Percentiles rank a stretch among this genome's conserved stretches.
Evolutionary conservation across 352 stramenopile species (phyloP).

Genomic region (Phytophthora cactorum): DNA sequence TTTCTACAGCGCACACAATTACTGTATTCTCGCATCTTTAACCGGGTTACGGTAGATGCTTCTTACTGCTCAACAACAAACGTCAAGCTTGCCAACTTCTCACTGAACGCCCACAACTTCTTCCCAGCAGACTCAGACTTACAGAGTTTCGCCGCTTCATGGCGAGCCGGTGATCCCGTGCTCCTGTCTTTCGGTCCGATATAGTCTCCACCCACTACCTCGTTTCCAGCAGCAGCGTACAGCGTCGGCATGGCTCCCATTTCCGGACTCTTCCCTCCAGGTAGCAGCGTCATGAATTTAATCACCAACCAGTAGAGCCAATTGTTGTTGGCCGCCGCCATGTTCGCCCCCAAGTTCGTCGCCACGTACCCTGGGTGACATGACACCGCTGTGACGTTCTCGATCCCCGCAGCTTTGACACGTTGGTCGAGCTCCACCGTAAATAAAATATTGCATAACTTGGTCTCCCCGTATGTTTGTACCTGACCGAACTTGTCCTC

Average conservation of each 20-base stretch:
- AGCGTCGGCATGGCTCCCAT: slow-evolving; percentile 34
- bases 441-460: slow-evolving; percentile 63
- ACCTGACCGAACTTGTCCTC: slow-evolving; percentile 40
- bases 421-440: slow-evolving; percentile 50
- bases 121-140: slow-evolving; percentile 32
- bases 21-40: no score
- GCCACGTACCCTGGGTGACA: slow-evolving; percentile 46
- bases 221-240: slow-evolving; percentile 31
- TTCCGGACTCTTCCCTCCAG: slow-evolving; percentile 26
- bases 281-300: slow-evolving; percentile 24
- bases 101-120: slow-evolving; percentile 57
- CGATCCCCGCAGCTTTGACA: slow-evolving; percentile 28
- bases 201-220: slow-evolving; percentile 32
- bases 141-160: slow-evolving; percentile 2
- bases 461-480: slow-evolving; percentile 49
- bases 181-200: slow-evolving; percentile 22
- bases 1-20: no score
- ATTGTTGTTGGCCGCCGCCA: slow-evolving; percentile 29
- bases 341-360: slow-evolving; percentile 36
- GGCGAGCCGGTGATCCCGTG: no score
- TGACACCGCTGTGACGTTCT: slow-evolving; percentile 26
- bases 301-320: slow-evolving; percentile 37
- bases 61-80: slow-evolving; percentile 10
- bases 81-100: slow-evolving; percentile 33
- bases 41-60: no score